These are phyloP conservation scores for Mortierella alpina DNA, from an alignment of 192 early-diverging fungal species.

Conservation along the genomic window DNA sequence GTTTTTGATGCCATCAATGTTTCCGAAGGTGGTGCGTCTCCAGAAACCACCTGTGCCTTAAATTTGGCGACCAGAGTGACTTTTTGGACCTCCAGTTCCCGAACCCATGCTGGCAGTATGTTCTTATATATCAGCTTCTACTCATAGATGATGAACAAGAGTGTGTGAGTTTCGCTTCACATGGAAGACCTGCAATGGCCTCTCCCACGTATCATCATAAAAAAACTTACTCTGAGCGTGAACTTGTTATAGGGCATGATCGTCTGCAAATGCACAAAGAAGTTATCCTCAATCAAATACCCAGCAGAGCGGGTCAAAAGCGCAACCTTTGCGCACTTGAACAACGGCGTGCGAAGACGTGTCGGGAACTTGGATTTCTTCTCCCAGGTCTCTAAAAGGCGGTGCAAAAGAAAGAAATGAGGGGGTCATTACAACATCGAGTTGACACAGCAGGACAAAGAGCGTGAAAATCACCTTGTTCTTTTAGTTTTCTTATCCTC, in stretches of 20 bases:
- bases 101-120: conserved; percentile 19
- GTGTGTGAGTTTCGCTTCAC: background rate
- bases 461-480: background rate
- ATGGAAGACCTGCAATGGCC: background rate
- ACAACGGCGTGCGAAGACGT: conserved; percentile 1
- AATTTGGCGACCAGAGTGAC: background rate
- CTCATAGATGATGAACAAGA: background rate
- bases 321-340: conserved; percentile 10
- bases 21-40: background rate
- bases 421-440: background rate
- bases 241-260: conserved; percentile 22
- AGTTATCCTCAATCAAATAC: conserved; percentile 16
- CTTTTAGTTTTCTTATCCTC: background rate
- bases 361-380: conserved; percentile 7
- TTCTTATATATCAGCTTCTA: conserved; percentile 25
- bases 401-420: conserved; percentile 9
- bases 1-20: background rate
- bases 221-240: conserved; percentile 15
- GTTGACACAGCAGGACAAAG: too few species aligned
- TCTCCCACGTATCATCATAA: background rate
- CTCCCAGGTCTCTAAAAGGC: conserved; percentile 17
- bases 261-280: conserved; percentile 14
- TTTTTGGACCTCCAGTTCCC: conserved; percentile 3
- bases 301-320: background rate
- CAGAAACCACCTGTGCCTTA: background rate